Conservation (phyloP, 176 grass and related monocot species). For the Raddia distichophylla region DNA sequence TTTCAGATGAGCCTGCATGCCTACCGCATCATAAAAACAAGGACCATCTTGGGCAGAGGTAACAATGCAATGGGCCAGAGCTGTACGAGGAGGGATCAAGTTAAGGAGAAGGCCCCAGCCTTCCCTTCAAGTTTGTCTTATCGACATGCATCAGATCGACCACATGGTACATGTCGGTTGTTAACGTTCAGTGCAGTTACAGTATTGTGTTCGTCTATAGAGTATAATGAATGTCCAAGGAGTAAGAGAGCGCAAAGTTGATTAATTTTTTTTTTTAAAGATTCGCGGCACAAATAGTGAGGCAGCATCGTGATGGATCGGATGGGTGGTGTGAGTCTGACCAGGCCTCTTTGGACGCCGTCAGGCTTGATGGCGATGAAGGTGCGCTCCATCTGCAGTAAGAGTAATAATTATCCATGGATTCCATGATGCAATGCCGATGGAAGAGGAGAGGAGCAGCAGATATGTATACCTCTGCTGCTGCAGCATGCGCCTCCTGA, state of each 20-base stretch:
- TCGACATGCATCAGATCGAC: background rate
- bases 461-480: slow-evolving; percentile 79
- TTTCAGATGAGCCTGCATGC: background rate
- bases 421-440: no score
- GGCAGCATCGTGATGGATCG: background rate
- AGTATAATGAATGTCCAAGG: no score
- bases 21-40: background rate
- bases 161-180: background rate
- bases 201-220: no score
- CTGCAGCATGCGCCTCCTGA: slow-evolving; percentile 83
- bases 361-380: slow-evolving; percentile 98
- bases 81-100: background rate
- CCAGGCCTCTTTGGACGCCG: slow-evolving; percentile 94
- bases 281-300: no score
- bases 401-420: no score
- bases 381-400: slow-evolving; percentile 72
- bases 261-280: no score
- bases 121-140: background rate
- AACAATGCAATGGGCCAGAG: background rate
- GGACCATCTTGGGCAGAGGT: background rate
- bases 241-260: no score
- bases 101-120: background rate
- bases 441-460: no score
- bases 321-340: slow-evolving; percentile 33
- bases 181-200: background rate